phyloP scores from a whole-genome alignment of 169 alveolate species.

The Plasmodium gonderi region DNA sequence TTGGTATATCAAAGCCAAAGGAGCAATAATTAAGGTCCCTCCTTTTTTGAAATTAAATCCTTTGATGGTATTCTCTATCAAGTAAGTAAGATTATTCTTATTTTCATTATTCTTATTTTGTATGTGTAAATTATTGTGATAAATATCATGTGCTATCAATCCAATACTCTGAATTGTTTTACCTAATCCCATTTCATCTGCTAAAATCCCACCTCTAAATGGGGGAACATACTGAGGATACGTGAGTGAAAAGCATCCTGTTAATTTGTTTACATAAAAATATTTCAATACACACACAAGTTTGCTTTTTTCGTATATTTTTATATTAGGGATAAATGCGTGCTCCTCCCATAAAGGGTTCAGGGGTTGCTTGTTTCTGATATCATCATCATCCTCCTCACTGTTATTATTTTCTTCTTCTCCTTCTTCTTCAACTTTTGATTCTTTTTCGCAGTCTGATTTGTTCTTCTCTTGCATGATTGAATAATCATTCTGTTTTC shows the following conservation, averaged over 20 bases:
- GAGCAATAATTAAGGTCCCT: constrained; percentile 87
- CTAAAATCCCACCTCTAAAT: constrained; percentile 77
- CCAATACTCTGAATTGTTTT: constrained; percentile 98
- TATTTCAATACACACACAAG: constrained; percentile 47
- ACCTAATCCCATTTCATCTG: constrained; percentile 99
- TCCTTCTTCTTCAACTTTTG: not conserved
- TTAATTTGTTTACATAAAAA: constrained; percentile 56
- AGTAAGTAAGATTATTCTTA: constrained; percentile 30
- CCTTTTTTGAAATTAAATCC: constrained; percentile 73
- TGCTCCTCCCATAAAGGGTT: constrained; percentile 71
- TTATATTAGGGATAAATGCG: constrained; percentile 64
- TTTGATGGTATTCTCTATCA: constrained; percentile 62
- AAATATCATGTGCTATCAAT: constrained; percentile 83
- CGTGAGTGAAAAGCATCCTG: constrained; percentile 61
- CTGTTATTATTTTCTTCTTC: not conserved
- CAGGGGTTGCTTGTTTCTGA: constrained; percentile 38
- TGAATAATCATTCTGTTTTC: not conserved
- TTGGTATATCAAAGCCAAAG: constrained; percentile 84
- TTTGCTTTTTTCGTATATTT: constrained; percentile 33
- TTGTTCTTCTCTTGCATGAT: not conserved
- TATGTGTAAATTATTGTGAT: constrained; percentile 28
- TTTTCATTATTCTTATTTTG: constrained; percentile 16
- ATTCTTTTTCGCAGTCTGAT: not conserved
- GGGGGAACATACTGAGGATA: constrained; percentile 65
- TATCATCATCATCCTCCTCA: not conserved